phyloP scores from a whole-genome alignment of 164 flowering plant genomes.

The Magnolia sinica region DNA sequence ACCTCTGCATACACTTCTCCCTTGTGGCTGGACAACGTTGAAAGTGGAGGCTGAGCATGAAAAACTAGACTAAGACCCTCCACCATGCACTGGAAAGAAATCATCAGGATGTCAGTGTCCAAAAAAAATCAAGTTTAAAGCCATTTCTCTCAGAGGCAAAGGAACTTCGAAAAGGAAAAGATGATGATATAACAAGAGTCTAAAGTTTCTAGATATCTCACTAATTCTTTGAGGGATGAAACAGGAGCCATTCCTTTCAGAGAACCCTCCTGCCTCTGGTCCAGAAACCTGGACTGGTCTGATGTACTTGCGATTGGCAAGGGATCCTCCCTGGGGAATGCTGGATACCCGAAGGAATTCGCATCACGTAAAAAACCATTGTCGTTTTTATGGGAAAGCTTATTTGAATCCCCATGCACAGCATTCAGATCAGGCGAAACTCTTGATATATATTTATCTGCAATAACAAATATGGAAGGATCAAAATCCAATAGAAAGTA shows the following conservation, averaged over 20 bases:
- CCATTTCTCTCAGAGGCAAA: neutral
- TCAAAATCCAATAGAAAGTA: slow-evolving; percentile 9
- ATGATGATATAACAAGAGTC: neutral
- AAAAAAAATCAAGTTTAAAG: slow-evolving; percentile 5
- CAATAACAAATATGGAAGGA: slow-evolving; percentile 15
- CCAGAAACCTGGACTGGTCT: slow-evolving; percentile 46
- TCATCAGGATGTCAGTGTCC: neutral
- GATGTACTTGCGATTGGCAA: slow-evolving; percentile 36
- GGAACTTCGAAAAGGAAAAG: neutral
- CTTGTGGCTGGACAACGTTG: slow-evolving; percentile 33
- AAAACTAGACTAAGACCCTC: slow-evolving; percentile 67
- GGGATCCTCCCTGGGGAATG: slow-evolving; percentile 45
- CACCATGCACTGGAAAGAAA: slow-evolving; percentile 53
- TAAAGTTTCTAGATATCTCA: slow-evolving; percentile 12
- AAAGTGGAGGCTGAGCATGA: slow-evolving; percentile 45
- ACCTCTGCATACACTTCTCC: slow-evolving; percentile 79
- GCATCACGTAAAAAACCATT: slow-evolving; percentile 45
- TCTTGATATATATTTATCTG: slow-evolving; percentile 71
- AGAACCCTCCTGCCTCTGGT: slow-evolving; percentile 58
- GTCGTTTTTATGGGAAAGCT: slow-evolving; percentile 37
- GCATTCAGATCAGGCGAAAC: slow-evolving; percentile 40
- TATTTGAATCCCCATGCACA: slow-evolving; percentile 44
- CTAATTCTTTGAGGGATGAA: slow-evolving; percentile 31
- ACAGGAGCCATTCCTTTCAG: slow-evolving; percentile 30
- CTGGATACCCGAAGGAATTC: slow-evolving; percentile 43